phyloP scores from a whole-genome alignment of 2,329 filamentous ascomycete genomes.

The Penicillium corylophilum region DNA sequence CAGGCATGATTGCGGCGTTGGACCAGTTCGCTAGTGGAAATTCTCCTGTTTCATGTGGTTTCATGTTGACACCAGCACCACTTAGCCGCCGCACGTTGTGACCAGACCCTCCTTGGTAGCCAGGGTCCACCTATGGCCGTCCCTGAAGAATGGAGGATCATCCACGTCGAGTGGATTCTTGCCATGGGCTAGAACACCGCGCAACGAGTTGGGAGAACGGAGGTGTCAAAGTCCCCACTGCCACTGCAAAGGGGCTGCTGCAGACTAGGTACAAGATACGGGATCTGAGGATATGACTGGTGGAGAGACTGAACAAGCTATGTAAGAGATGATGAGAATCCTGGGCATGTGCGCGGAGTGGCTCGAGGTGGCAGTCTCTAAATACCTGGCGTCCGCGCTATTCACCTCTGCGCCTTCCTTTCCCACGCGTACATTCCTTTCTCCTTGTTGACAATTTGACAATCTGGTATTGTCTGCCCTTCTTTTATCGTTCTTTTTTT shows the following conservation, averaged over 20 bases:
- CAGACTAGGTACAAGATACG: neutral
- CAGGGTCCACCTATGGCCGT: slow-evolving; percentile 2
- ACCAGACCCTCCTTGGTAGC: slow-evolving; percentile 1
- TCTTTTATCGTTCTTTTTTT: slow-evolving; percentile 8
- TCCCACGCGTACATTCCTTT: slow-evolving; percentile 21
- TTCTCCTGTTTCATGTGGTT: slow-evolving; percentile 10
- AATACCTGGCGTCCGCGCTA: slow-evolving; percentile 11
- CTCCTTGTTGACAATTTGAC: slow-evolving; percentile 25
- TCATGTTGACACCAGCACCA: slow-evolving; percentile 9
- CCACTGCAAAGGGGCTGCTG: neutral
- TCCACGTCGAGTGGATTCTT: slow-evolving; percentile 1
- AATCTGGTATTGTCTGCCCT: slow-evolving; percentile 20
- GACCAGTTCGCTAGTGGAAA: neutral
- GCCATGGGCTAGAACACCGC: slow-evolving; percentile 2
- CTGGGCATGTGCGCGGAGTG: neutral
- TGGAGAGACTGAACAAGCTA: neutral
- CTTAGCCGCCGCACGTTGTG: slow-evolving; percentile 5
- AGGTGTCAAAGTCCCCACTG: neutral
- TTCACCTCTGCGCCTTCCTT: slow-evolving; percentile 6
- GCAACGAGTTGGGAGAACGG: neutral
- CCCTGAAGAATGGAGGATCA: slow-evolving; percentile 14
- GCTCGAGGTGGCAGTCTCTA: slow-evolving; percentile 5
- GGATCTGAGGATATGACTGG: neutral
- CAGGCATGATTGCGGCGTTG: too few relatives aligned
- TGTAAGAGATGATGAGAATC: neutral